Base-by-base conservation (phyloP, 164 flowering plant genomes). In the Sextonia rubra region DNA sequence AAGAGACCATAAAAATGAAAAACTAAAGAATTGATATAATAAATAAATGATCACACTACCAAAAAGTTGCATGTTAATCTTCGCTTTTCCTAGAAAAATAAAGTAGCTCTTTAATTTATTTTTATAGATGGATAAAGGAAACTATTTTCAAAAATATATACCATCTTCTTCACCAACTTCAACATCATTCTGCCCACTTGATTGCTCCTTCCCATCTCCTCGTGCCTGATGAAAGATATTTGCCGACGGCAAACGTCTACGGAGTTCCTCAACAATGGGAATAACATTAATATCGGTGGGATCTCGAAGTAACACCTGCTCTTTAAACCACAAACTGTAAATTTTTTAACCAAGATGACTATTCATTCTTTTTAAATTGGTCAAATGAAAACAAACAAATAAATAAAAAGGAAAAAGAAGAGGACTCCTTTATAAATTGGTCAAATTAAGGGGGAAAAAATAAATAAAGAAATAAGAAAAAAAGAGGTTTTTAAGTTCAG, bases 211-310 rank as follows among this genome's bases (percentile, higher is more conserved):
- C 63, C 83, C 85, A 67, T 86, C 88, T 69, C 78, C 86, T 66
- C 82, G 87, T 20, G 71, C 80, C 60, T 82, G 80, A 15, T 24
- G 64, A 68, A 69, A 61, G 52, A 62, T 62, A 82, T 81, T 84
- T 47, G 15, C 70, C 49, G 83, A 81, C 44, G 86, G 91, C 78
- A 95, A 78, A 56, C 96, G 79, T 78, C 96, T 86, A 73, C 85
- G 84, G 55, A 95, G 99, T 69, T 95, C 99, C 82, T 88, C 92
- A 49, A 95, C 90, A 73, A 95, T 85, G 25, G 99, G 97, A 20
- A 88, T 79, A 23, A 95, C 93, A 80, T 87, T 85, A 47, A 91
- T 97, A 74, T 95, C 96, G 18, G 66, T 68, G 24, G 99, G 99
- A 76, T 94, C 94, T 67, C 94, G 86, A 74, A 94, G 93, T 80